Evolutionary conservation across 2,329 filamentous ascomycete species (phyloP).

Genomic region (Akanthomyces dipterigenus): DNA sequence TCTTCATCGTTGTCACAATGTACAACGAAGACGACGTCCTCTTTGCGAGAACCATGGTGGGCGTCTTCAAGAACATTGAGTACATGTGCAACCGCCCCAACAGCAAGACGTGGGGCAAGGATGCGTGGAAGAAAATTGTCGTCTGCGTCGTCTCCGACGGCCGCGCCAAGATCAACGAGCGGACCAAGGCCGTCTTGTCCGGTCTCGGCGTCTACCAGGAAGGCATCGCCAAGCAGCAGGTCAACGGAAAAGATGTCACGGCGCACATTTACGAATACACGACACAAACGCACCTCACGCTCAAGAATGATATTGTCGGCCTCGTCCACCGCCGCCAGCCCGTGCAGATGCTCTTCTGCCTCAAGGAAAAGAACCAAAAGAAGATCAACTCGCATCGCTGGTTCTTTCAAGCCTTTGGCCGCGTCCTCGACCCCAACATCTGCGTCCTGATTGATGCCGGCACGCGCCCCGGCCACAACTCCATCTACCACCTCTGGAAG

Average conservation of each 20-base stretch:
- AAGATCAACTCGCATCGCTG: slow-evolving; percentile 99
- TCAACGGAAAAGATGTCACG: slow-evolving; percentile 93
- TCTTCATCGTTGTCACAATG: slow-evolving; percentile 97
- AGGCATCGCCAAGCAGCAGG: slow-evolving; percentile 95
- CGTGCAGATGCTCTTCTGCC: slow-evolving; percentile 92
- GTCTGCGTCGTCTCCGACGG: slow-evolving; percentile 97
- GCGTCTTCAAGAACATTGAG: slow-evolving; percentile 98
- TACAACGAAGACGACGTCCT: slow-evolving; percentile 98
- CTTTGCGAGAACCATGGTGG: slow-evolving; percentile 91
- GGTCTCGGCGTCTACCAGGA: slow-evolving; percentile 97
- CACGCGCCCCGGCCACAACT: slow-evolving; percentile 87
- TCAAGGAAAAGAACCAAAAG: slow-evolving; percentile 99
- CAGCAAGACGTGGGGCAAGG: slow-evolving; percentile 97
- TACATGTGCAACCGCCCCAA: slow-evolving; percentile 92
- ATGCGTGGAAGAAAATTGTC: slow-evolving; percentile 99
- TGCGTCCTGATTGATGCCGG: slow-evolving; percentile 94
- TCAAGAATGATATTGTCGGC: slow-evolving; percentile 84
- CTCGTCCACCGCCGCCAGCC: slow-evolving; percentile 82
- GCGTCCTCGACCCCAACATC: slow-evolving; percentile 88
- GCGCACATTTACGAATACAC: slow-evolving; percentile 97
- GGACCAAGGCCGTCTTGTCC: slow-evolving; percentile 82
- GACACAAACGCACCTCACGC: slow-evolving; percentile 74
- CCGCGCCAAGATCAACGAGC: slow-evolving; percentile 90
- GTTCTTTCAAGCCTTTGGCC: slow-evolving; percentile 97
- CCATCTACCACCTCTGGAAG: slow-evolving; percentile 97